These are phyloP conservation scores for Nothomitra cinnamomea DNA, from an alignment of 2,329 filamentous ascomycete genomes.

Conservation along the genomic window DNA sequence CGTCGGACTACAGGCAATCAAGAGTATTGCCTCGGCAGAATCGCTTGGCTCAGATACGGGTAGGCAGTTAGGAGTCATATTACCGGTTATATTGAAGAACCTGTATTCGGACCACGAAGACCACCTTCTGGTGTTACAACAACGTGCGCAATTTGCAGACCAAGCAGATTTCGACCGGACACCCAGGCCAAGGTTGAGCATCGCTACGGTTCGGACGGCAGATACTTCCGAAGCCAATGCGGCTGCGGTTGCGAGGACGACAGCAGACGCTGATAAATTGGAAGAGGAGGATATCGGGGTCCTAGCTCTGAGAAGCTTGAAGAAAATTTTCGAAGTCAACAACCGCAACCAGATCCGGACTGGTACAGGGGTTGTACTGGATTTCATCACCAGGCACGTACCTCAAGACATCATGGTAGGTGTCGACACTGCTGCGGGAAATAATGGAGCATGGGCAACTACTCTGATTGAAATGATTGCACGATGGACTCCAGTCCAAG, in stretches of 20 bases:
- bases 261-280: constrained; percentile 72
- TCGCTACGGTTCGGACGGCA: constrained; percentile 57
- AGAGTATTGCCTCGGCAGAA: constrained; percentile 64
- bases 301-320: constrained; percentile 69
- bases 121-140: constrained; percentile 49
- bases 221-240: constrained; percentile 45
- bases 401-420: constrained; percentile 31
- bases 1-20: constrained; percentile 57
- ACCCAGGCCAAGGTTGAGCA: constrained; percentile 54
- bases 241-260: constrained; percentile 57
- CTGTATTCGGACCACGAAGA: constrained; percentile 59
- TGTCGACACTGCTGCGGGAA: not conserved
- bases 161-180: constrained; percentile 48
- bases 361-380: constrained; percentile 56
- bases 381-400: constrained; percentile 46
- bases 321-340: constrained; percentile 68
- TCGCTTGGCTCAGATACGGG: constrained; percentile 58
- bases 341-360: constrained; percentile 67
- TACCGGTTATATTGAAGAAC: constrained; percentile 78
- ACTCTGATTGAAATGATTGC: constrained; percentile 65
- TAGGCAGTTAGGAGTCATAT: constrained; percentile 58
- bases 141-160: constrained; percentile 50
- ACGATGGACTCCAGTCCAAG: constrained; percentile 82
- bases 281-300: constrained; percentile 80
- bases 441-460: constrained; percentile 46